Evolutionary conservation across 2,329 filamentous ascomycete genomes (phyloP), one percentile per base, ranked within the genome.

Genomic region (Aureobasidium sp.): DNA sequence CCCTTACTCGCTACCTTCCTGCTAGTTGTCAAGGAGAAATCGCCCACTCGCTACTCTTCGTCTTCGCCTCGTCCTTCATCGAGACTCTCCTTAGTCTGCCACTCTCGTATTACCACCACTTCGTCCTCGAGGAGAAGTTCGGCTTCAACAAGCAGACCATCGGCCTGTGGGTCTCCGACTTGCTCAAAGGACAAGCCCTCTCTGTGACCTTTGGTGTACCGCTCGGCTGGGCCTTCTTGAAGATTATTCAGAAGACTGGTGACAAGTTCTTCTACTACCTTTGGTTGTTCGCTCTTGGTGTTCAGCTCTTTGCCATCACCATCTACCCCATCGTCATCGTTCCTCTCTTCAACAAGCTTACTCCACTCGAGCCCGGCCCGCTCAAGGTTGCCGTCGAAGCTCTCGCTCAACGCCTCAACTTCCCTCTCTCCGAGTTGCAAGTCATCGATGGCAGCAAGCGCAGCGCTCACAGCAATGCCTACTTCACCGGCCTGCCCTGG

Each of bases 81-180:
- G 88, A 91, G 68, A 90, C 93, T 70, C 67, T 89, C 61, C 77
- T 96, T 66, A 88, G 87, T 62, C 78, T 97, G 59, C 94, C 94
- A 3, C 83, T 86, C 64, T 89, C 86, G 61, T 86, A 97, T 75
- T 99, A 97, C 80, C 87, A 92, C 77, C 94, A 91, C 14, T 99
- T 99, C 71, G 90, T 97, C 52, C 81, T 99, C 61, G 94, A 99
- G 76, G 92, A 97, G 77, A 89, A 91, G 73, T 99, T 96, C 70
- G 94, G 94, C 54, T 99, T 99, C 84, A 99, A 99, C 78, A 99
- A 99, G 80, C 91, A 96, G 81, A 97, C 94, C 0, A 79, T 91
- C 61, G 86, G 86, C 74, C 81, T 97, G 33, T 99, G 93, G 81
- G 73, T 97, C 59, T 89, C 85, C 69, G 94, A 99, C 74, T 86